These are phyloP conservation scores for Gossypium raimondii DNA, from an alignment of 345 rosid species.

Conservation along the genomic window DNA sequence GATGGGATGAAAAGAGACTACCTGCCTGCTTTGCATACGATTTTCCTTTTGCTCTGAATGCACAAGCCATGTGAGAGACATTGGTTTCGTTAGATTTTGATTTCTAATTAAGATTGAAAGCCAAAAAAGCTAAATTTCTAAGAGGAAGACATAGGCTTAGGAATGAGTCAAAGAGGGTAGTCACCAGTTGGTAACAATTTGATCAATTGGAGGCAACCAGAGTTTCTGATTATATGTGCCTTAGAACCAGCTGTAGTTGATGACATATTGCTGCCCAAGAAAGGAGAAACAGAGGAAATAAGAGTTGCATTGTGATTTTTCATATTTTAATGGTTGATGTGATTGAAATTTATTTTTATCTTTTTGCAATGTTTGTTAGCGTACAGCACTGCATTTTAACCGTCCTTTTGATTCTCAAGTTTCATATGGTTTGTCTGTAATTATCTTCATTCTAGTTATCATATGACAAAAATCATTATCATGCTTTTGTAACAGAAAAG, in stretches of 20 bases:
- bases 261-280: not conserved
- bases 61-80: not conserved
- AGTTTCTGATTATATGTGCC: not conserved
- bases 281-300: not conserved
- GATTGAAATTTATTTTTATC: not conserved
- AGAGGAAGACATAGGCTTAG: not conserved
- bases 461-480: not conserved
- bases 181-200: not conserved
- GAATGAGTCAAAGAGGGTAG: not conserved
- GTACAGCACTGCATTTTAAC: not conserved
- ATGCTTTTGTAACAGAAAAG: slow-evolving; percentile 50
- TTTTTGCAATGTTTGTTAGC: not conserved
- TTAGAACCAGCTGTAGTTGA: not conserved
- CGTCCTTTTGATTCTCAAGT: slow-evolving; percentile 6
- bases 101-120: slow-evolving; percentile 2
- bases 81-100: not conserved
- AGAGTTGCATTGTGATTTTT: not conserved
- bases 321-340: not conserved
- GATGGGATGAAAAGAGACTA: not conserved
- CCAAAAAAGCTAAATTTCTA: not conserved
- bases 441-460: not conserved
- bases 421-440: not conserved
- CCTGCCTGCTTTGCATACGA: not conserved
- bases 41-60: not conserved
- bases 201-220: not conserved